These are phyloP conservation scores for Lasiodiplodia theobromae DNA, from an alignment of 2,329 filamentous ascomycete genomes.

Conservation along the genomic window DNA sequence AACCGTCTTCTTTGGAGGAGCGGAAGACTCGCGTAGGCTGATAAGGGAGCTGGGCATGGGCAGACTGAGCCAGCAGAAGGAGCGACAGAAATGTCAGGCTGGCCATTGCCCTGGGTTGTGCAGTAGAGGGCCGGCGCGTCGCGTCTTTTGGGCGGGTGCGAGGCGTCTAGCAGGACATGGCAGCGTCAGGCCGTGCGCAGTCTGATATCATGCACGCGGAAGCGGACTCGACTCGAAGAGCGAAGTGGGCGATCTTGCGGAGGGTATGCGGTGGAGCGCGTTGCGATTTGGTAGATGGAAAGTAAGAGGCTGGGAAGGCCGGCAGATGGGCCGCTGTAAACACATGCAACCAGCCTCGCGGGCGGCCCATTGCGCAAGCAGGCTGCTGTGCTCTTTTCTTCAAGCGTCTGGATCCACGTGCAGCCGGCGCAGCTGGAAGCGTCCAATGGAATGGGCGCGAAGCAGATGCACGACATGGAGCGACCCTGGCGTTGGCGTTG, in stretches of 20 bases:
- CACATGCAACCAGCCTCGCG: constrained; percentile 23
- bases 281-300: constrained; percentile 8
- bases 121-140: constrained; percentile 5
- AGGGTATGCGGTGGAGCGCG: constrained; percentile 11
- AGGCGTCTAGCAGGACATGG: constrained; percentile 26
- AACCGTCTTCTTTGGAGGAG: constrained; percentile 57
- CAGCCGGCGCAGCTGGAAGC: not conserved
- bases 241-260: constrained; percentile 3
- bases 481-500: constrained; percentile 20
- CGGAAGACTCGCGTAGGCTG: constrained; percentile 77
- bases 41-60: constrained; percentile 69
- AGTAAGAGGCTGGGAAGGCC: constrained; percentile 26
- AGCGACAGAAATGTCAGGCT: constrained; percentile 13
- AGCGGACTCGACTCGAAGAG: constrained; percentile 7
- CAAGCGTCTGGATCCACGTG: constrained; percentile 24
- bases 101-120: constrained; percentile 19
- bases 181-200: constrained; percentile 16
- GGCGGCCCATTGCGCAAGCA: not conserved
- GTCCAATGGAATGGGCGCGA: constrained; percentile 21
- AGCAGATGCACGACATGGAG: constrained; percentile 27
- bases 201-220: constrained; percentile 14
- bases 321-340: constrained; percentile 27
- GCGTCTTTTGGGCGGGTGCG: not conserved
- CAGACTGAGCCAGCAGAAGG: constrained; percentile 5
- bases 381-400: not conserved